Conservation (phyloP, 495 filamentous ascomycete genomes). For the Ascobolus immersus region DNA sequence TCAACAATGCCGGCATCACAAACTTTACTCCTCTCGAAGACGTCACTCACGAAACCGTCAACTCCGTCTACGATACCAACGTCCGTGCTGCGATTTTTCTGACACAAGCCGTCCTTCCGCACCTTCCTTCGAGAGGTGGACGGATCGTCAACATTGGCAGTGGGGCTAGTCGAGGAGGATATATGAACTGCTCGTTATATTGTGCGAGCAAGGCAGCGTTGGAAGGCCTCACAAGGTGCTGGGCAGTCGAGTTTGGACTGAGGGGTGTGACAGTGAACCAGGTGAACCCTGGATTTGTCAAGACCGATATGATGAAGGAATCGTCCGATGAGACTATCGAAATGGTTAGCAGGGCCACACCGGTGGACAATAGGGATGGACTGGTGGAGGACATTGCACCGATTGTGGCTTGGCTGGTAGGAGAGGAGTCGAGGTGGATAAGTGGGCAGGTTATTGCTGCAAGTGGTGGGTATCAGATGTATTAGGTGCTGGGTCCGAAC, state of each 20-base stretch:
- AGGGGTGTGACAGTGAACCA: no score
- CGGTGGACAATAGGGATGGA: no score
- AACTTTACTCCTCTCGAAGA: slow-evolving; percentile 19
- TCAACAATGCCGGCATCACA: slow-evolving; percentile 20
- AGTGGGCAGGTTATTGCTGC: slow-evolving; percentile 37
- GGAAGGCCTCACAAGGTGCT: no score
- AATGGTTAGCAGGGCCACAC: no score
- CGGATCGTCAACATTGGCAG: slow-evolving; percentile 16
- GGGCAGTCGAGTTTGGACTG: no score
- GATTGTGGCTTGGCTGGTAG: slow-evolving; percentile 27
- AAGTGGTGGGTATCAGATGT: slow-evolving; percentile 38
- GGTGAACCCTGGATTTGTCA: no score
- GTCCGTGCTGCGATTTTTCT: slow-evolving; percentile 18
- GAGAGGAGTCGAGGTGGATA: slow-evolving; percentile 31
- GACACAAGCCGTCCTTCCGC: slow-evolving; percentile 16
- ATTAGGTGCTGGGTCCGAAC: no score
- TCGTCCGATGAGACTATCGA: no score
- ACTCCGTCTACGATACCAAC: slow-evolving; percentile 19
- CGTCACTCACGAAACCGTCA: slow-evolving; percentile 19
- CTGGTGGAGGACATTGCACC: slow-evolving; percentile 37
- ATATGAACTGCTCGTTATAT: no score
- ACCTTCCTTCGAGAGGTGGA: slow-evolving; percentile 12
- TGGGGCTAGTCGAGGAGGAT: no score
- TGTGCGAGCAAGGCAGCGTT: no score
- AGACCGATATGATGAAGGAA: no score